phyloP scores from a whole-genome alignment of 768 basidiomycete genomes.

The Termitomyces eurrhizus region DNA sequence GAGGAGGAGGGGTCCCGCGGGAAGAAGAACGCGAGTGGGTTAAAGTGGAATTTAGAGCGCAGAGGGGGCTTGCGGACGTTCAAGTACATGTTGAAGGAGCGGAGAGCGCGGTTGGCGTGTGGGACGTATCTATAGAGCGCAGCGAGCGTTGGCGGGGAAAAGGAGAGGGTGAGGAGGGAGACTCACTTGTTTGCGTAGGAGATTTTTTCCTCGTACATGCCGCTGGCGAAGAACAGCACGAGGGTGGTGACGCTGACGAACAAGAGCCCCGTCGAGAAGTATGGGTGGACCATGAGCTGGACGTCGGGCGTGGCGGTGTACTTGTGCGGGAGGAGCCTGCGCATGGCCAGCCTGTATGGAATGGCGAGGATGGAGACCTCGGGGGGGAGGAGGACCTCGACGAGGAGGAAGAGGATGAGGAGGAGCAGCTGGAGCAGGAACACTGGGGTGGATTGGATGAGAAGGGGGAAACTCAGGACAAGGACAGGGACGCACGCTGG shows the following conservation, averaged over 20 bases:
- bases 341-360: constrained; percentile 53
- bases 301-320: constrained; percentile 20
- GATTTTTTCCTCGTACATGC: constrained; percentile 95
- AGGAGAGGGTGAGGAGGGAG: too few species aligned
- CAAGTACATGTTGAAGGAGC: constrained; percentile 94
- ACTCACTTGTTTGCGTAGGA: constrained; percentile 92
- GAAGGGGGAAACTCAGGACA: not conserved
- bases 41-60: constrained; percentile 52
- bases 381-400: constrained; percentile 66
- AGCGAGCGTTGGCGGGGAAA: not conserved
- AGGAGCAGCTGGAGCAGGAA: constrained; percentile 69
- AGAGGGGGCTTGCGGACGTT: constrained; percentile 85
- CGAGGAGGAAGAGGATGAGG: constrained; percentile 66
- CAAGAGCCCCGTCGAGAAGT: constrained; percentile 73
- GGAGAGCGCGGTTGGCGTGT: constrained; percentile 87
- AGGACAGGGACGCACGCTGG: constrained; percentile 49
- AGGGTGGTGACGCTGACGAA: constrained; percentile 90
- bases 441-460: constrained; percentile 39
- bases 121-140: constrained; percentile 76
- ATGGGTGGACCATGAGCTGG: constrained; percentile 57
- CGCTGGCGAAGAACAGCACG: constrained; percentile 92
- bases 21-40: constrained; percentile 58
- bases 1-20: constrained; percentile 23
- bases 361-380: constrained; percentile 62
- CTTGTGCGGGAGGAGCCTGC: constrained; percentile 40